phyloP scores from a whole-genome alignment of 192 early-diverging fungal species.

The Coemansia interrupta region DNA sequence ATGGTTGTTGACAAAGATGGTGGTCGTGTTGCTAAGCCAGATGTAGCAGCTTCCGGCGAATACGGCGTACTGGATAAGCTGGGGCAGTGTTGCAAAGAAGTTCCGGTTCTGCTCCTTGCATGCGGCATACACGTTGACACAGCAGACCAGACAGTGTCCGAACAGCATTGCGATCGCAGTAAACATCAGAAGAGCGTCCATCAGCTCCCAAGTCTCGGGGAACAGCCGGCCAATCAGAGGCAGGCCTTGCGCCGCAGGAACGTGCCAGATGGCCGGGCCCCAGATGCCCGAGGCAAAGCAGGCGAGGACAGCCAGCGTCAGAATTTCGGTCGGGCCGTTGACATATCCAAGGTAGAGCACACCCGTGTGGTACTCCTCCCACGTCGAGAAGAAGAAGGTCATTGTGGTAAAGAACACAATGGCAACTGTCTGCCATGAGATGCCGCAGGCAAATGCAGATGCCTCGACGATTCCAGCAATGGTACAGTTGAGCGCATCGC shows the following conservation, averaged over 20 bases:
- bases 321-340: constrained; percentile 84
- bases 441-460: constrained; percentile 69
- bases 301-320: constrained; percentile 65
- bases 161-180: constrained; percentile 34
- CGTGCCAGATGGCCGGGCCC: constrained; percentile 53
- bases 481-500: constrained; percentile 82
- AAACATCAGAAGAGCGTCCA: constrained; percentile 35
- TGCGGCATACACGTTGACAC: constrained; percentile 46
- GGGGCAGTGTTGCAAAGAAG: constrained; percentile 58
- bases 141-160: constrained; percentile 45
- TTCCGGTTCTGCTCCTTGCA: constrained; percentile 60
- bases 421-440: constrained; percentile 60
- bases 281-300: constrained; percentile 70
- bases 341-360: constrained; percentile 77
- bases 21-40: constrained; percentile 72
- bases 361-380: constrained; percentile 89
- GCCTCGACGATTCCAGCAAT: constrained; percentile 71
- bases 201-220: constrained; percentile 43
- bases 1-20: constrained; percentile 65
- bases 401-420: constrained; percentile 64
- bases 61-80: constrained; percentile 62
- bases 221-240: constrained; percentile 39
- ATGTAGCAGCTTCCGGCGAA: constrained; percentile 62
- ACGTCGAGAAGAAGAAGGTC: constrained; percentile 82
- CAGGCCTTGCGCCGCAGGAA: constrained; percentile 34